Base-by-base conservation (phyloP, 2,329 filamentous ascomycete genomes). In the Colletotrichum tropicale region DNA sequence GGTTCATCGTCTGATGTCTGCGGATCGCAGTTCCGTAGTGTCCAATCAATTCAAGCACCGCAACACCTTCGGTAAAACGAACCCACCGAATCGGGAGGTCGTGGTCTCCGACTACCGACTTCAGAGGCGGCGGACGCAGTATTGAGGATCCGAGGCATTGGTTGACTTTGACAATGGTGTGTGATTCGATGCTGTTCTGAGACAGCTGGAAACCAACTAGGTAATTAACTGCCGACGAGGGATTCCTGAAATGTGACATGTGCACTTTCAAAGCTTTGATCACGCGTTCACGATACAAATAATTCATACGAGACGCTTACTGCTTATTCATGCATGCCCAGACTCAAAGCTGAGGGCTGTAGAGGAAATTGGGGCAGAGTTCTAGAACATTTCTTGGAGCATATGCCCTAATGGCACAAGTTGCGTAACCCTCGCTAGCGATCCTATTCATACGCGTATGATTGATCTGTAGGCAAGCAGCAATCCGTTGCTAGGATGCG, bases 131-230 rank as follows among this genome's bases (percentile, higher is more conserved):
- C 28, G 10, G 18, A 16, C 26, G 58, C 58, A 52, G 8, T 61
- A 1, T 13, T 21, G 16, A 0, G 1, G 2, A 18, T 12, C 28
- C 28, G 58, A 61, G 7, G 10, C 43, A 21, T 2, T n/a, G n/a
- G 0, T 21, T 52, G 6, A 1, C 43, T 52, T 52, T 52, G 0
- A 48, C 0, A 12, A 4, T n/a, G n/a, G 1, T 6, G n/a, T 52
- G n/a, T 52, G n/a, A 21, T 8, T 21, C 10, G n/a, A 21, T 52
- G 43, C 10, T 52, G 10, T 21, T 52, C n/a, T 2, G 43, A 52
- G 43, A 21, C 43, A 52, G 9, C 10, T 48, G 43, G 18, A 48
- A 48, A 16, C 38, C 38, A 16, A 0, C 36, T 38, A 43, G 18
- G 18, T 43, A 43, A n/a, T 43, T n/a, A 43, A 8, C 5, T 48